These are phyloP conservation scores for Salix exigua DNA, from an alignment of 345 rosid genomes.

Conservation along the genomic window DNA sequence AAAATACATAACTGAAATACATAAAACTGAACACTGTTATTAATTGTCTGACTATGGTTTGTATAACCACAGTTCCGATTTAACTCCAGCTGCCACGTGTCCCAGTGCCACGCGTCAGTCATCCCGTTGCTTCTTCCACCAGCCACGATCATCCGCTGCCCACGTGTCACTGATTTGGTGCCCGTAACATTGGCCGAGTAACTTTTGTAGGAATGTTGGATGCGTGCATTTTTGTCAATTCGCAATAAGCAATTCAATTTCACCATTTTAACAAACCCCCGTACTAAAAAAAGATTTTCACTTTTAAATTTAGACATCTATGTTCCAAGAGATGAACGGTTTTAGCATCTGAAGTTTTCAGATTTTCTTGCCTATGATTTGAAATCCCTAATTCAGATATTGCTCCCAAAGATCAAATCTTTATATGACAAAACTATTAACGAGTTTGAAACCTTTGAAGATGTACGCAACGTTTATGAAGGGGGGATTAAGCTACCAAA, in stretches of 20 bases:
- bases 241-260: constrained; percentile 6
- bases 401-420: constrained; percentile 62
- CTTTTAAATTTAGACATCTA: constrained; percentile 68
- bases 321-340: constrained; percentile 83
- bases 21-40: too few relatives aligned
- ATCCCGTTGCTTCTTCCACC: too few relatives aligned
- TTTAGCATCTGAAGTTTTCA: constrained; percentile 71
- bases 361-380: constrained; percentile 80
- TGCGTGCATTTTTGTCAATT: constrained; percentile 1
- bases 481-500: constrained; percentile 53
- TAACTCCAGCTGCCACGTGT: too few relatives aligned
- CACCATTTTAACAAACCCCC: constrained; percentile 44
- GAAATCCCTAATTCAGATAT: constrained; percentile 61
- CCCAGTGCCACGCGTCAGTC: too few relatives aligned
- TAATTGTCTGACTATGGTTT: too few relatives aligned
- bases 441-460: constrained; percentile 75
- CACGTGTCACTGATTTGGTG: too few relatives aligned
- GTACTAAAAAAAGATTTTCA: constrained; percentile 61
- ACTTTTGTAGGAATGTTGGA: background rate
- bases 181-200: too few relatives aligned
- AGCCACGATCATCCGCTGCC: too few relatives aligned
- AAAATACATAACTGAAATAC: too few relatives aligned
- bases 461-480: constrained; percentile 64
- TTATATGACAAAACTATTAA: constrained; percentile 69
- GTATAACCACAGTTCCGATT: too few relatives aligned